Conservation (phyloP, 2,329 filamentous ascomycete species). For the Nakataea oryzae region DNA sequence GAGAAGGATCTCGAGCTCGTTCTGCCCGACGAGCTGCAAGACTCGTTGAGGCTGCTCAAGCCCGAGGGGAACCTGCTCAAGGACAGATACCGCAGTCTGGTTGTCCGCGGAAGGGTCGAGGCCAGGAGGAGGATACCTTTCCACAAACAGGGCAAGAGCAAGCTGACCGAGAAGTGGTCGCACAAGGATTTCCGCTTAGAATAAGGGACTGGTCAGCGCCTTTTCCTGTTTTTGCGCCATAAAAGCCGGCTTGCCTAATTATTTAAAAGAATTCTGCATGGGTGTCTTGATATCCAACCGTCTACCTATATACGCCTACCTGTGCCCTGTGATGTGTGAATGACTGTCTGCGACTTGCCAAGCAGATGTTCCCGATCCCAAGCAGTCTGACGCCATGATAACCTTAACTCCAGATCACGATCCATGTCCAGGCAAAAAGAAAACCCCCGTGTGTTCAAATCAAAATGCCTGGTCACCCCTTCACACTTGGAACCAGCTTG, state of each 20-base stretch:
- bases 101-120: slow-evolving; percentile 86
- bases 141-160: slow-evolving; percentile 70
- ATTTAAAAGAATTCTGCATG: background rate
- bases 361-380: background rate
- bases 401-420: background rate
- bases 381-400: background rate
- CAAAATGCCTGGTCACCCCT: background rate
- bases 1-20: slow-evolving; percentile 74
- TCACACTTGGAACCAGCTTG: background rate
- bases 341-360: background rate
- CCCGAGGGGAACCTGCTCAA: slow-evolving; percentile 93
- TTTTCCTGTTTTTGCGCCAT: background rate
- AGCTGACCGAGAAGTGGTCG: slow-evolving; percentile 89
- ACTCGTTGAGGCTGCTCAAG: slow-evolving; percentile 72
- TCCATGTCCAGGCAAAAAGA: background rate
- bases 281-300: background rate
- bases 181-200: slow-evolving; percentile 81
- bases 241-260: background rate
- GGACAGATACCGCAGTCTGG: slow-evolving; percentile 80
- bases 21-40: slow-evolving; percentile 71
- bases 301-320: background rate
- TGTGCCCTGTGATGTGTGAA: too few species aligned
- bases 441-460: background rate
- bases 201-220: background rate
- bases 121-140: slow-evolving; percentile 68